Base-by-base conservation (phyloP, 306 rosid species). In the Corylus heterophylla region DNA sequence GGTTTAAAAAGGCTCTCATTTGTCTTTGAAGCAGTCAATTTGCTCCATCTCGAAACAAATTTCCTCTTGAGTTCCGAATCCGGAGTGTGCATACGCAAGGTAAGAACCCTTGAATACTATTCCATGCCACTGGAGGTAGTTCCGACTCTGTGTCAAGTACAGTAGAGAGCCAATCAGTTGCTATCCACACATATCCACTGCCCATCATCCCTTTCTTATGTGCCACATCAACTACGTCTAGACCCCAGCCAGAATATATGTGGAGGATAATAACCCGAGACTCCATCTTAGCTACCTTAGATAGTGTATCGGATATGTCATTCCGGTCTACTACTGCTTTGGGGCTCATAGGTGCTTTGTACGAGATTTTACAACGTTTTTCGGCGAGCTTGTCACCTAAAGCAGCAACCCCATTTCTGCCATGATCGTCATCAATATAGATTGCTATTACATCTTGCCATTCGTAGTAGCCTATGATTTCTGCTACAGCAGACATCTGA, bases 371-470 rank as follows among this genome's bases (percentile, higher is more conserved):
- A 67, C 94, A 86, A 10, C 97, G 92, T 78, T 76, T 93, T 89
- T 93, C 89, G 0, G 92, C 88, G 14, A 96, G 99, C 79, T 83
- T 83, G 75, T 91, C 96, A 2, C 91, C 96, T 73, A 93, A 75
- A 7, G 92, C 92, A 12, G 80, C 17, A 2, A 96, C 89, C 69
- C 97, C 99, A 22, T 93, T 93, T 85, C 99, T 93, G 11, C 99
- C 99, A 44, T 90, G 59, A 35, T 93, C 99, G 75, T 96, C 99
- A 84, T 96, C 99, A 31, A 77, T 81, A 74, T 90, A 96, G 73
- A 96, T 84, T 58, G 96, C 98, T 73, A 93, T 87, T 18, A 96
- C 96, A 78, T 91, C 96, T 76, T 81, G 92, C 99, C 99, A 96
- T 13, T 76, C 87, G 55, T 86, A 91, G 88, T 87, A 27, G 22